Conservation (phyloP, 2,329 filamentous ascomycete species). For the Huntiella abstrusa region DNA sequence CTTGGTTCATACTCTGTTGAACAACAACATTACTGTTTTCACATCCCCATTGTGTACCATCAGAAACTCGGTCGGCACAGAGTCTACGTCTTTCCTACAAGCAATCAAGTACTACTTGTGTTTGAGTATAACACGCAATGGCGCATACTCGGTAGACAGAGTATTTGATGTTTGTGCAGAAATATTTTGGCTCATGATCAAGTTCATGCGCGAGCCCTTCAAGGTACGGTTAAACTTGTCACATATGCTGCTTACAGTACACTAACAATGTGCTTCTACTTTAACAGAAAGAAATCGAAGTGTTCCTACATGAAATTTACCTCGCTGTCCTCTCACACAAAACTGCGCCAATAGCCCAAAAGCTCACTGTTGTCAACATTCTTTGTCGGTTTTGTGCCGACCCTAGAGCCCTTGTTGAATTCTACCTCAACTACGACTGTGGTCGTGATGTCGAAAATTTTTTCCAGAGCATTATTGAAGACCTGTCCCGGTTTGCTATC, state of each 20-base stretch:
- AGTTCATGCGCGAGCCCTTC: conserved; percentile 78
- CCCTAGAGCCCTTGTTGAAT: conserved; percentile 75
- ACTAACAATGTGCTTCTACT: neutral
- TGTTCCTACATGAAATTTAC: conserved; percentile 96
- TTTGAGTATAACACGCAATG: conserved; percentile 84
- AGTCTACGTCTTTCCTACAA: conserved; percentile 78
- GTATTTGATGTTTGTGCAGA: conserved; percentile 94
- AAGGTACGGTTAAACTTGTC: conserved; percentile 39
- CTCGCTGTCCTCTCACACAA: conserved; percentile 76
- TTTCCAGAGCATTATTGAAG: conserved; percentile 87
- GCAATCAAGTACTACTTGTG: conserved; percentile 95
- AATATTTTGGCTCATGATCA: conserved; percentile 95
- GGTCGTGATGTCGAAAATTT: conserved; percentile 92
- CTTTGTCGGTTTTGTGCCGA: conserved; percentile 71
- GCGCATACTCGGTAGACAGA: conserved; percentile 73
- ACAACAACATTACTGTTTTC: conserved; percentile 84
- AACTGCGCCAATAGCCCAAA: conserved; percentile 74
- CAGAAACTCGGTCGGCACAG: conserved; percentile 71
- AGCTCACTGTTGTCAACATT: conserved; percentile 75
- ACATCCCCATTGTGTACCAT: conserved; percentile 84
- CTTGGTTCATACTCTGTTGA: conserved; percentile 83
- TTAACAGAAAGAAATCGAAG: conserved; percentile 76
- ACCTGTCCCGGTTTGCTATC: conserved; percentile 73
- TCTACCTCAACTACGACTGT: conserved; percentile 96
- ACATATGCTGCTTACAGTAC: neutral